Evolutionary conservation across 139 green algal species (phyloP).

Genomic region (Desmodesmus armatus): DNA sequence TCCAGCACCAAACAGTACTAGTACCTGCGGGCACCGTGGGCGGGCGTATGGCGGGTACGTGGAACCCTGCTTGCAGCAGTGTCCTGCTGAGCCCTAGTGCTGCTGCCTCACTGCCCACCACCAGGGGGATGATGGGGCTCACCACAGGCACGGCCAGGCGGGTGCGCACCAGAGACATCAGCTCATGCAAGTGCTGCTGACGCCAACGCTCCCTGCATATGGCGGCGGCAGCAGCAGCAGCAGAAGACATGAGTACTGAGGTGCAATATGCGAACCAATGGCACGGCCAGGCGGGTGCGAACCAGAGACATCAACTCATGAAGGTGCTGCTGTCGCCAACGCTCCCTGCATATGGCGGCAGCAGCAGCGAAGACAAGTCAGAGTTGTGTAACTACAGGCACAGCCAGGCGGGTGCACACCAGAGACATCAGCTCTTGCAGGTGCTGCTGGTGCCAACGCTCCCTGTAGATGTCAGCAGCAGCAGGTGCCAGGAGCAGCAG

Average conservation of each 20-base stretch:
- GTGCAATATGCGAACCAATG: conserved; percentile 69
- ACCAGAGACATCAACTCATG: conserved; percentile 64
- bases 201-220: conserved; percentile 81
- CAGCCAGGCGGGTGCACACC: conserved; percentile 60
- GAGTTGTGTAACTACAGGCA: conserved; percentile 61
- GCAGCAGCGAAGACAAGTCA: neutral
- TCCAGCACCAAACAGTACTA: too few species aligned
- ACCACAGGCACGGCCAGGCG: conserved; percentile 66
- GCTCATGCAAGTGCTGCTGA: conserved; percentile 70
- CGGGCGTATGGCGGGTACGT: conserved; percentile 94
- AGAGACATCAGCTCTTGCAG: conserved; percentile 67
- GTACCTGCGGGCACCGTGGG: conserved; percentile 91
- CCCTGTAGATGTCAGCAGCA: conserved; percentile 51
- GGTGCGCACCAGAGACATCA: conserved; percentile 56
- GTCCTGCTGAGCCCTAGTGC: conserved; percentile 64
- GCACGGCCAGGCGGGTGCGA: conserved; percentile 59
- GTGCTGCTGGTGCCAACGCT: conserved; percentile 79
- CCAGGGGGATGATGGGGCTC: conserved; percentile 88
- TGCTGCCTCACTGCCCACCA: conserved; percentile 80
- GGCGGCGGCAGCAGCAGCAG: neutral
- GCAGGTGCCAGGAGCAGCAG: neutral
- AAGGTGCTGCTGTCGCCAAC: conserved; percentile 79
- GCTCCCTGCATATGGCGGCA: conserved; percentile 65
- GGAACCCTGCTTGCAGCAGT: conserved; percentile 78
- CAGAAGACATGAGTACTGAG: too few species aligned